Conservation (phyloP, 768 basidiomycete genomes). For the Tephrocybe rancida region DNA sequence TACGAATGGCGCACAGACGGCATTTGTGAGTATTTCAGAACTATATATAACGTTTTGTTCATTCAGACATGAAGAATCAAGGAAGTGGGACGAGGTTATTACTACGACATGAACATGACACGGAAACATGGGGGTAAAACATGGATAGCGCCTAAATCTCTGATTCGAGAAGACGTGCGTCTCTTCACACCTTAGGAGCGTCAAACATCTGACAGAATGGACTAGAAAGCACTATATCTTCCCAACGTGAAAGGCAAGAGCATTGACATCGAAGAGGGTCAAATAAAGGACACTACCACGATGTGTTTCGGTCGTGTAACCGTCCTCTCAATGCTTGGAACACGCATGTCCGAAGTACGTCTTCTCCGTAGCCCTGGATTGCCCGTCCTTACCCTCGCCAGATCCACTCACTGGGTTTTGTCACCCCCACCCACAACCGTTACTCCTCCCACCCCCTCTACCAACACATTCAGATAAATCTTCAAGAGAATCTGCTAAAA, state of each 20-base stretch:
- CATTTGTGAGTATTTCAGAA: conserved; percentile 48
- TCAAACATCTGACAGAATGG: neutral
- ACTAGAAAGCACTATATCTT: conserved; percentile 88
- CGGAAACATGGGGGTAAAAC: conserved; percentile 88
- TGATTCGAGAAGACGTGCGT: conserved; percentile 90
- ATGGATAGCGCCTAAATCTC: conserved; percentile 88
- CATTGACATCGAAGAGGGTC: conserved; percentile 53
- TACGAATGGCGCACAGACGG: conserved; percentile 67
- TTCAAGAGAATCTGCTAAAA: conserved; percentile 94
- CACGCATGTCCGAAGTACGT: conserved; percentile 82
- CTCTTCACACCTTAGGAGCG: neutral
- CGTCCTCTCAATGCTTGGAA: conserved; percentile 81
- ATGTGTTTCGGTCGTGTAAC: conserved; percentile 78
- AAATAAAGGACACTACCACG: conserved; percentile 77
- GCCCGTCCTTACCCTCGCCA: conserved; percentile 27
- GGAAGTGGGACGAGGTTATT: conserved; percentile 78
- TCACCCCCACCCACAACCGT: conserved; percentile 52
- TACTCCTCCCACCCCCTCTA: conserved; percentile 61
- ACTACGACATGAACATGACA: conserved; percentile 80
- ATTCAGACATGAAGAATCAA: conserved; percentile 37
- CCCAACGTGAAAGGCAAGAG: conserved; percentile 82
- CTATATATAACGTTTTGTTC: neutral
- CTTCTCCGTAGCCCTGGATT: neutral
- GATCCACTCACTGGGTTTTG: conserved; percentile 81
- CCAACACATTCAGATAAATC: conserved; percentile 84